These are phyloP conservation scores for Chaetoceros muelleri DNA, from an alignment of 108 stramenopile genomes.

Conservation along the genomic window DNA sequence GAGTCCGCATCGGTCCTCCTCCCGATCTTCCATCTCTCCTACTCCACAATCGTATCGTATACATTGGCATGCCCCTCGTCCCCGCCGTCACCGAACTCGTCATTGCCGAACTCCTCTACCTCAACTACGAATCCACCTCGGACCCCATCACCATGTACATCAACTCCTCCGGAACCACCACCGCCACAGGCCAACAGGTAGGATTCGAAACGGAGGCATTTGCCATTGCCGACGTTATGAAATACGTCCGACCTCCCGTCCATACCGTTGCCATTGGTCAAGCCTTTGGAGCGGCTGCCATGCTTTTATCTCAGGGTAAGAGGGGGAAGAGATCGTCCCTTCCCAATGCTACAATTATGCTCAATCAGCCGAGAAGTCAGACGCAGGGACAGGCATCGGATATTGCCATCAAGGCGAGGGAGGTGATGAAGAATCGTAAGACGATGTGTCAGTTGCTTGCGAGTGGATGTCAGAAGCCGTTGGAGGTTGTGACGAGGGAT, in stretches of 20 bases:
- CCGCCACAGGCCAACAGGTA: slow-evolving; percentile 80
- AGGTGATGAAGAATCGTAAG: slow-evolving; percentile 84
- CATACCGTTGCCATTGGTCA: slow-evolving; percentile 96
- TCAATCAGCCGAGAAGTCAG: slow-evolving; percentile 90
- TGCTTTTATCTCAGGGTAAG: slow-evolving; percentile 89
- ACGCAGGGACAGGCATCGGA: slow-evolving; percentile 93
- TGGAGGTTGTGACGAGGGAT: slow-evolving; percentile 82
- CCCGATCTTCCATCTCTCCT: slow-evolving; percentile 97
- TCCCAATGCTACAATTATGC: slow-evolving; percentile 92
- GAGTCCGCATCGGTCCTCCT: slow-evolving; percentile 88
- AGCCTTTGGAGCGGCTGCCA: slow-evolving; percentile 92
- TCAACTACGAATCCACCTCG: slow-evolving; percentile 84
- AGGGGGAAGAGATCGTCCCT: slow-evolving; percentile 86
- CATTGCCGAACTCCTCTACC: slow-evolving; percentile 91
- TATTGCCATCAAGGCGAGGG: slow-evolving; percentile 94
- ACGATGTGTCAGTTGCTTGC: slow-evolving; percentile 87
- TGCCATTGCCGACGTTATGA: slow-evolving; percentile 97
- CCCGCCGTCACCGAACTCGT: slow-evolving; percentile 94
- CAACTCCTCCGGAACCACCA: slow-evolving; percentile 90
- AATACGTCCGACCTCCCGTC: slow-evolving; percentile 92
- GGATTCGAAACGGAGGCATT: slow-evolving; percentile 98
- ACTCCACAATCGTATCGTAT: slow-evolving; percentile 96
- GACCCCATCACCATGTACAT: slow-evolving; percentile 97
- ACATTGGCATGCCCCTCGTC: slow-evolving; percentile 97
- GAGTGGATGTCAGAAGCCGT: slow-evolving; percentile 80